Conservation (phyloP, 305 asterid genomes). For the Fraxinus albicans region DNA sequence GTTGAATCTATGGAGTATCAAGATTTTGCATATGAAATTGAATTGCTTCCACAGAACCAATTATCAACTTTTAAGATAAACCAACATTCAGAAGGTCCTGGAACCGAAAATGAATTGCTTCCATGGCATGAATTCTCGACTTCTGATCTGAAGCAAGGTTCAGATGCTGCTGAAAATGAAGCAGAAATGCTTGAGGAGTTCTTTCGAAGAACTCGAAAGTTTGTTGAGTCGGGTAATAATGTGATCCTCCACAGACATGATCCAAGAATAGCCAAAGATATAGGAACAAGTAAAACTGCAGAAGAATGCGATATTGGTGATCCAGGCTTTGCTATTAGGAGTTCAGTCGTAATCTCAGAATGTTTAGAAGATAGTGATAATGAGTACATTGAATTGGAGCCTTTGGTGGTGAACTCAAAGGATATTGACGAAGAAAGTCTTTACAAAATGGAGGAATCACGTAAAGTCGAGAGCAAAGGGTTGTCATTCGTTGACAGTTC, state of each 20-base stretch:
- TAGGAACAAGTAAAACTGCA: background rate
- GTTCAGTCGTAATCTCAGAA: background rate
- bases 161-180: conserved; percentile 4
- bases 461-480: conserved; percentile 9
- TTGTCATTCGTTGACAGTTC: conserved; percentile 1
- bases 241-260: conserved; percentile 24
- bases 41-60: conserved; percentile 33
- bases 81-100: background rate
- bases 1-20: conserved; percentile 34
- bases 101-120: background rate
- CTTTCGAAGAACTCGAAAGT: background rate
- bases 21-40: conserved; percentile 47
- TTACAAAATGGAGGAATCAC: background rate
- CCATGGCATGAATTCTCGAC: background rate
- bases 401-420: conserved; percentile 2
- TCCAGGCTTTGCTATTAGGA: background rate
- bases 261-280: conserved; percentile 11
- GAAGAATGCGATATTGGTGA: background rate
- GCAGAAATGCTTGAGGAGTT: background rate
- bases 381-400: conserved; percentile 57
- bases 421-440: background rate
- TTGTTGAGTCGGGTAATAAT: background rate
- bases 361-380: conserved; percentile 32
- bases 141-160: conserved; percentile 13
- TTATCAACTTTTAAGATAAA: conserved; percentile 1